Evolutionary conservation across 179 eudicot species (phyloP).

Genomic region (Vitellaria paradoxa): DNA sequence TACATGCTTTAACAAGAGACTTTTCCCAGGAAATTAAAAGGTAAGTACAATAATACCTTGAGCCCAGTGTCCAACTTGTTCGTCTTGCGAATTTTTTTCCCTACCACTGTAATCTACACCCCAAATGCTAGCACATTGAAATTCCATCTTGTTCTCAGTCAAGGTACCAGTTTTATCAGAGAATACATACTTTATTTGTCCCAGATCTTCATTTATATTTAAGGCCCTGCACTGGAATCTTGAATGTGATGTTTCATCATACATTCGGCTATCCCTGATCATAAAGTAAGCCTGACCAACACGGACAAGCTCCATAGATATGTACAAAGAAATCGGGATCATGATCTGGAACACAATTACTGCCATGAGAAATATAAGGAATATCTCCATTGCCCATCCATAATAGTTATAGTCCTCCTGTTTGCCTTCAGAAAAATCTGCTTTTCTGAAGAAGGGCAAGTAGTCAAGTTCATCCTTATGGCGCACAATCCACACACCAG

Average conservation of each 20-base stretch:
- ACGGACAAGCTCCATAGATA: conserved; percentile 99
- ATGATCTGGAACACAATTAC: conserved; percentile 92
- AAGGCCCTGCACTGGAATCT: conserved; percentile 93
- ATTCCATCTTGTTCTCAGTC: conserved; percentile 99
- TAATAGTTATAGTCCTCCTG: conserved; percentile 60
- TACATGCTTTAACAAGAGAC: neutral
- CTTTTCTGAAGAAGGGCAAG: conserved; percentile 69
- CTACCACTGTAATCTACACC: conserved; percentile 71
- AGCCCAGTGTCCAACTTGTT: conserved; percentile 38
- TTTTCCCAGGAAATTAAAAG: neutral
- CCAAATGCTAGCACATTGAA: conserved; percentile 81
- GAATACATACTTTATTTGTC: conserved; percentile 90
- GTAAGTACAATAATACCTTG: conserved; percentile 48
- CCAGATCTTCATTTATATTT: conserved; percentile 96
- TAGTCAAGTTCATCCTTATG: conserved; percentile 62
- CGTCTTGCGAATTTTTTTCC: conserved; percentile 34
- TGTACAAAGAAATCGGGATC: conserved; percentile 95
- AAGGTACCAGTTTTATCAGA: conserved; percentile 98
- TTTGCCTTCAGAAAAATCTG: conserved; percentile 47
- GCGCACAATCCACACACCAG: conserved; percentile 71
- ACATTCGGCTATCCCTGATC: conserved; percentile 73
- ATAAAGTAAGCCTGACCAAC: conserved; percentile 98
- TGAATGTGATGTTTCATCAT: conserved; percentile 64
- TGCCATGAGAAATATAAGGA: conserved; percentile 93
- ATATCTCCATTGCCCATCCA: conserved; percentile 81